Evolutionary conservation across 208 protist species (phyloP).

Genomic region (Crithidia fasciculata): DNA sequence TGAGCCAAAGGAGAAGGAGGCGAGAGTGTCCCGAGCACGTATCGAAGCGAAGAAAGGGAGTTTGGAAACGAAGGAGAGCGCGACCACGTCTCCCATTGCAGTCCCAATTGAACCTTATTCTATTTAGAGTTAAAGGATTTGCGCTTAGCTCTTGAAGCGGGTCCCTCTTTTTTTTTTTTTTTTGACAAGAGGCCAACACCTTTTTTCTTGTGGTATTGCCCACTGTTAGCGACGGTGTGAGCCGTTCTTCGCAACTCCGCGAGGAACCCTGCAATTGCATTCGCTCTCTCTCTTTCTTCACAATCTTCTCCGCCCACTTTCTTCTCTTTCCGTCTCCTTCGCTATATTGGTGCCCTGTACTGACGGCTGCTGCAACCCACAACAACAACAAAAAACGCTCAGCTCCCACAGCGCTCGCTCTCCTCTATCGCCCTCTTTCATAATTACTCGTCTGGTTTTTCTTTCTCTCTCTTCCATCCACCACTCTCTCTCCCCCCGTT

Average conservation of each 20-base stretch:
- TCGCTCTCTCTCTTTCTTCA: neutral
- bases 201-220: neutral
- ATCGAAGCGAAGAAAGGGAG: too few relatives aligned
- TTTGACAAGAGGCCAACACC: neutral
- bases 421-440: constrained; percentile 4
- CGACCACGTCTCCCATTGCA: too few relatives aligned
- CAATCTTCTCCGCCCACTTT: neutral
- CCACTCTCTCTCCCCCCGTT: neutral
- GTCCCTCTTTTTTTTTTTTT: constrained; percentile 1
- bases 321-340: neutral
- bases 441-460: neutral
- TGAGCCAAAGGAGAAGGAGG: too few relatives aligned
- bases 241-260: neutral
- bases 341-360: neutral
- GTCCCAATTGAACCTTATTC: too few relatives aligned
- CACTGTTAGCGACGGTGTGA: too few relatives aligned
- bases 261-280: neutral
- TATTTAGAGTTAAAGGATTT: too few relatives aligned
- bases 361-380: too few relatives aligned
- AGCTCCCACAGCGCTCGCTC: neutral
- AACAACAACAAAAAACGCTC: neutral
- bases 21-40: too few relatives aligned
- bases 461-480: constrained; percentile 7
- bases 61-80: too few relatives aligned
- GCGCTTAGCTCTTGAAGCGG: neutral